Percentiles rank a stretch among this genome's conserved stretches.
Evolutionary conservation across 805 yeast genomes (phyloP).

Genomic region (Starmerella cellae): DNA sequence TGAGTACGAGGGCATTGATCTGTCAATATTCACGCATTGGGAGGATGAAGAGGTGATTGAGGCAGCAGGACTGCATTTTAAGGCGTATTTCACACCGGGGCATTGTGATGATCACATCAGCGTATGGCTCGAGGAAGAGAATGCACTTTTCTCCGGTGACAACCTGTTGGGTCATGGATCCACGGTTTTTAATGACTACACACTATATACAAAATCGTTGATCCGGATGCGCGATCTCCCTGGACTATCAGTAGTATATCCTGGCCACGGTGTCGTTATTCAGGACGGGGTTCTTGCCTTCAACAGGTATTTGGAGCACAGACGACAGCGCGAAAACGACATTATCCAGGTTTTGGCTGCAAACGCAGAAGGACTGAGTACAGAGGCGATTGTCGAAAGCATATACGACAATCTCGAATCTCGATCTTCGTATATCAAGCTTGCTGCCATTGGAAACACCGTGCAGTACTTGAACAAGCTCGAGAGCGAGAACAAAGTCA

Average conservation of each 20-base stretch:
- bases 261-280: constrained; percentile 30
- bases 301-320: constrained; percentile 26
- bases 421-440: constrained; percentile 20
- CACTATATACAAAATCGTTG: constrained; percentile 24
- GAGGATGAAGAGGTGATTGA: constrained; percentile 21
- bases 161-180: constrained; percentile 31
- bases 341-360: constrained; percentile 18
- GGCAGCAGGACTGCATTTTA: constrained; percentile 24
- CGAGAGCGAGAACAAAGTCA: constrained; percentile 12
- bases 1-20: background rate
- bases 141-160: constrained; percentile 28
- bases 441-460: constrained; percentile 27
- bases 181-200: constrained; percentile 26
- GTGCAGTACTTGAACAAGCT: constrained; percentile 25
- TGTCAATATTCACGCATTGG: constrained; percentile 10
- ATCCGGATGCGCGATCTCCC: constrained; percentile 21
- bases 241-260: constrained; percentile 22
- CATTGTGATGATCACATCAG: constrained; percentile 29
- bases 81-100: constrained; percentile 28
- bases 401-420: constrained; percentile 21
- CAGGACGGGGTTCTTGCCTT: constrained; percentile 25
- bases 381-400: constrained; percentile 19
- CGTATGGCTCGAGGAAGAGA: constrained; percentile 28
- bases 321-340: constrained; percentile 27
- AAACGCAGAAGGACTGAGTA: constrained; percentile 5